phyloP scores from a whole-genome alignment of 2,329 filamentous ascomycete genomes.

The Claviceps africana region DNA sequence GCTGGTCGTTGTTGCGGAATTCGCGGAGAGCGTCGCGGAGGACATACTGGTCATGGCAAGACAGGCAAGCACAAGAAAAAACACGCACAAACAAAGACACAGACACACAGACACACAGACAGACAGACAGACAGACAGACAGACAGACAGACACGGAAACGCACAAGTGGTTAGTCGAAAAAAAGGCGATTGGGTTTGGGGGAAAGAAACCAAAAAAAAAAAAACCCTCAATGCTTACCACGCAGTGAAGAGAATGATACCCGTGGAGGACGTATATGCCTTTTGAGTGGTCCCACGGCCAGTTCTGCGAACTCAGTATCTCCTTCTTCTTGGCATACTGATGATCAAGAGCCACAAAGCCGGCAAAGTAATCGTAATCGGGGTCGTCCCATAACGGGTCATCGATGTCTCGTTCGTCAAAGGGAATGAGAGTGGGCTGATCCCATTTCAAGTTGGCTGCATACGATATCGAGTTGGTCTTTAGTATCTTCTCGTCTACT shows the following conservation, averaged over 20 bases:
- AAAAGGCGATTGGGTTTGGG: neutral
- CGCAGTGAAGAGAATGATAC: constrained; percentile 17
- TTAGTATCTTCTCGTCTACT: neutral
- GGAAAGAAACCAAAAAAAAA: neutral
- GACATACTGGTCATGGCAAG: constrained; percentile 3
- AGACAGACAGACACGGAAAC: neutral
- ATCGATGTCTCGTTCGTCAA: constrained; percentile 6
- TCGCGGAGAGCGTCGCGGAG: constrained; percentile 5
- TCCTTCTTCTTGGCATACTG: constrained; percentile 9
- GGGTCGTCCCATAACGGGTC: constrained; percentile 4
- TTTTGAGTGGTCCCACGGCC: constrained; percentile 17
- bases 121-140: neutral
- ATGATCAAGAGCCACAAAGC: constrained; percentile 5
- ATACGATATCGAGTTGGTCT: neutral
- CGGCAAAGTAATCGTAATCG: neutral
- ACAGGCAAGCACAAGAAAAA: no score
- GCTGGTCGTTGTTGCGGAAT: constrained; percentile 2
- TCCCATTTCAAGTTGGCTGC: neutral
- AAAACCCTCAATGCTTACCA: constrained; percentile 4
- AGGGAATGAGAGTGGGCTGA: neutral
- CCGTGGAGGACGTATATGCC: constrained; percentile 17
- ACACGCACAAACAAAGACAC: no score
- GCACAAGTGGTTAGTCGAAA: neutral
- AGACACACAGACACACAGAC: neutral
- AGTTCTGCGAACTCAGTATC: constrained; percentile 12